Evolutionary conservation across 2,329 filamentous ascomycete species (phyloP), one percentile per base, ranked within the genome.

Genomic region (Cryphonectria nitschkei): DNA sequence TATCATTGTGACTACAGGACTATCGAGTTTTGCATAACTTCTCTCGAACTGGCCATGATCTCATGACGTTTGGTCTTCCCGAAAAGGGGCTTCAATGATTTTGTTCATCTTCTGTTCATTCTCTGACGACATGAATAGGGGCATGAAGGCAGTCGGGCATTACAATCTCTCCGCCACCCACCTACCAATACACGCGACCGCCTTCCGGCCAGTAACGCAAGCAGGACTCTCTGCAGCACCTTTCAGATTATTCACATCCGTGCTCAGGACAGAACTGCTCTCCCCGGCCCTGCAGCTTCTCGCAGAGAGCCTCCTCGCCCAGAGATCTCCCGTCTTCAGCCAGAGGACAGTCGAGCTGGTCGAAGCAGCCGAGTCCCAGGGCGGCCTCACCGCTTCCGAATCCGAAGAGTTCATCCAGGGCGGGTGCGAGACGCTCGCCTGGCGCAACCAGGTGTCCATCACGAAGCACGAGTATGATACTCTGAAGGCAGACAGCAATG

Each of bases 151-250:
- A 0, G 84, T 87, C 0, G 85, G 84, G 0, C 87, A 87, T 74
- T 87, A 87, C 71, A 84, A 88, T 68, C 78, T 87, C 0, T 81
- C 80, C 0, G 74, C 81, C 0, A 84, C 82, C 3, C 81, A 81
- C 0, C 77, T 88, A 19, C 86, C 85, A 0, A 81, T 87, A 76
- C 84, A 87, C 68, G 84, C 84, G 0, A 87, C 85, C 0, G 83
- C 82, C 11, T 88, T 88, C 71, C 81, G 86, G 1, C 84, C 85
- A 0, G 77, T 75, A 0, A 77, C 74, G 11, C 32, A 32, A n/a
- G 61, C 62, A 19, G 65, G 34, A 6, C 70, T 72, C 0, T 37
- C 41, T 11, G 65, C 58, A 6, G 65, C 65, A 7, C 79, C 81
- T 0, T 78, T 83, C 13, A 83, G 84, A 70, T 80, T 82, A 1